Percentiles rank a stretch among this genome's conserved stretches.
phyloP scores from a whole-genome alignment of 2,329 filamentous ascomycete genomes.

The Phialophora verrucosa region DNA sequence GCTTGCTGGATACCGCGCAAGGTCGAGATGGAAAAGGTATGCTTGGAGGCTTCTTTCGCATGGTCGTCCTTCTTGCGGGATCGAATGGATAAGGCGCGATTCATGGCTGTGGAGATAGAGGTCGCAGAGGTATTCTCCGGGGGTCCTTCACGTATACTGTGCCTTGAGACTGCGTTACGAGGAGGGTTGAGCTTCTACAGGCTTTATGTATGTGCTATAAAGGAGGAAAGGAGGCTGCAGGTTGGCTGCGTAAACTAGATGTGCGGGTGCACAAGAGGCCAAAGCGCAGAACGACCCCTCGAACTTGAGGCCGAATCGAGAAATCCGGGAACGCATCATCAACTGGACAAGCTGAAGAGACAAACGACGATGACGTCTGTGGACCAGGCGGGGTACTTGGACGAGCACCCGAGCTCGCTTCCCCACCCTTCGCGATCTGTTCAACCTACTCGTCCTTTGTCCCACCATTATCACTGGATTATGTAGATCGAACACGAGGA shows the following conservation, averaged over 20 bases:
- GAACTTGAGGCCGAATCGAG: slow-evolving; percentile 10
- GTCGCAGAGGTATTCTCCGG: background rate
- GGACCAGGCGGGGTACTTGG: background rate
- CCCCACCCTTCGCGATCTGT: background rate
- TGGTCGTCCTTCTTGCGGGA: slow-evolving; percentile 43
- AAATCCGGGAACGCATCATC: slow-evolving; percentile 10
- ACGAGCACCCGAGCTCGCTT: background rate
- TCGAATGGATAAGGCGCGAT: slow-evolving; percentile 51
- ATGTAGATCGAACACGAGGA: slow-evolving; percentile 4
- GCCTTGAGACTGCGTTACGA: background rate
- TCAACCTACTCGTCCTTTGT: background rate
- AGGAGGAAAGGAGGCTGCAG: slow-evolving; percentile 3
- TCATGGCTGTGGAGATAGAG: slow-evolving; percentile 43
- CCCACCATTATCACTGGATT: background rate
- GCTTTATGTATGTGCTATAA: slow-evolving; percentile 12
- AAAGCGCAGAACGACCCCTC: slow-evolving; percentile 7
- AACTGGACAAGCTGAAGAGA: background rate
- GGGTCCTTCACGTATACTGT: background rate
- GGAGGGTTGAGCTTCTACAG: slow-evolving; percentile 9
- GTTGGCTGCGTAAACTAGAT: slow-evolving; percentile 2
- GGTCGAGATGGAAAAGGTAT: slow-evolving; percentile 83
- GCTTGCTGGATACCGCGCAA: slow-evolving; percentile 84
- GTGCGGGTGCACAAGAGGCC: slow-evolving; percentile 7
- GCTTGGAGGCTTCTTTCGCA: slow-evolving; percentile 55
- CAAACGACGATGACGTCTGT: slow-evolving; percentile 12